Evolutionary conservation across 495 filamentous ascomycete genomes (phyloP).

Genomic region (Cercophora samala): DNA sequence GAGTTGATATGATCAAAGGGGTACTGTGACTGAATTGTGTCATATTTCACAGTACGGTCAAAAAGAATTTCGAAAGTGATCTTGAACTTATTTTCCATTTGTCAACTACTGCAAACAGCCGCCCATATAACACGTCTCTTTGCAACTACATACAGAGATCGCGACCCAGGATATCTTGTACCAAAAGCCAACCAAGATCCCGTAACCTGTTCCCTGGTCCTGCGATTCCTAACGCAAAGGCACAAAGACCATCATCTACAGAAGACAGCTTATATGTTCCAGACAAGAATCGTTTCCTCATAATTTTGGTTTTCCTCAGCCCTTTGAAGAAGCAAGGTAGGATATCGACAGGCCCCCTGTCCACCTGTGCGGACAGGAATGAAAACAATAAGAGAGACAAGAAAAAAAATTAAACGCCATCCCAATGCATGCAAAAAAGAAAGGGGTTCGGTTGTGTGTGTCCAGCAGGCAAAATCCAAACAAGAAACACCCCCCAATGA

Average conservation of each 20-base stretch:
- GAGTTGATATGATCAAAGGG: background rate
- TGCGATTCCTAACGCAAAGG: background rate
- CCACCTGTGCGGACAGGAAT: background rate
- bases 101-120: background rate
- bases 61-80: too few species aligned
- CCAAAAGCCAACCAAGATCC: background rate
- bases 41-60: too few species aligned
- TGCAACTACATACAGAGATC: background rate
- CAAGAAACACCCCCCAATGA: background rate
- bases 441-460: background rate
- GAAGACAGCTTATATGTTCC: background rate
- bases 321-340: background rate
- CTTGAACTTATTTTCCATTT: background rate
- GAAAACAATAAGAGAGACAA: background rate
- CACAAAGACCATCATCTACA: background rate
- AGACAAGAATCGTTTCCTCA: background rate
- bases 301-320: background rate
- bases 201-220: background rate
- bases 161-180: background rate
- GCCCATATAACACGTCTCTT: background rate
- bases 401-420: background rate
- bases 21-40: too few species aligned
- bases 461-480: slow-evolving; percentile 3
- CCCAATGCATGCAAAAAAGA: background rate
- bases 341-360: background rate